phyloP scores from a whole-genome alignment of 2,329 filamentous ascomycete species.

The Hortaea sp. region DNA sequence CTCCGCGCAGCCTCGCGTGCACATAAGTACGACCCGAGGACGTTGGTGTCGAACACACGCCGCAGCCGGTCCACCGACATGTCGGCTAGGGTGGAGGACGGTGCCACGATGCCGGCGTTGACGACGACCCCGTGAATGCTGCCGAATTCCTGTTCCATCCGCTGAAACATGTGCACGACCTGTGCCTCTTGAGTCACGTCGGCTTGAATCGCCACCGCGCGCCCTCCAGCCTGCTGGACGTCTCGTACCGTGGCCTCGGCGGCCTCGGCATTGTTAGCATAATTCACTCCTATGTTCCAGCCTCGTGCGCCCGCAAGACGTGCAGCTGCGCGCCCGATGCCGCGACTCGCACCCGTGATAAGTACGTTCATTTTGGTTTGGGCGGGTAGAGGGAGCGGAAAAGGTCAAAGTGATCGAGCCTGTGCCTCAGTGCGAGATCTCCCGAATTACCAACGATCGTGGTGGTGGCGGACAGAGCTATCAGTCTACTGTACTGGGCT shows the following conservation, averaged over 20 bases:
- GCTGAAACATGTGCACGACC: slow-evolving; percentile 14
- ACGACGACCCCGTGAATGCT: slow-evolving; percentile 16
- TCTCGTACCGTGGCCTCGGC: slow-evolving; percentile 12
- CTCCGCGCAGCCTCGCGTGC: slow-evolving; percentile 18
- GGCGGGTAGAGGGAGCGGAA: too few relatives aligned
- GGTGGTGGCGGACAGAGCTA: too few relatives aligned
- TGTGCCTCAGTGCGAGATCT: too few relatives aligned
- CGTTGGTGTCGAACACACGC: slow-evolving; percentile 17
- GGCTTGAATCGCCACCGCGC: slow-evolving; percentile 9
- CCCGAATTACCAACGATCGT: too few relatives aligned
- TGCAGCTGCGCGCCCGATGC: slow-evolving; percentile 17
- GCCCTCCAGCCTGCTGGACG: slow-evolving; percentile 13
- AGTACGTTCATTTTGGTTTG: slow-evolving; percentile 10
- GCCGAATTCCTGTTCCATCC: slow-evolving; percentile 12
- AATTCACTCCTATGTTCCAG: slow-evolving; percentile 21
- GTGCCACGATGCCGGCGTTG: slow-evolving; percentile 20
- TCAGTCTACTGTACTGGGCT: too few relatives aligned
- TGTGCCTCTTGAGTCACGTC: slow-evolving; percentile 16
- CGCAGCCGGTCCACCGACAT: slow-evolving; percentile 14
- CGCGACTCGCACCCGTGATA: slow-evolving; percentile 16
- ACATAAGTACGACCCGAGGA: slow-evolving; percentile 19
- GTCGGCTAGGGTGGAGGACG: slow-evolving; percentile 13
- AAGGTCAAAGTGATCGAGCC: too few relatives aligned
- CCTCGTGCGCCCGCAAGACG: slow-evolving; percentile 13
- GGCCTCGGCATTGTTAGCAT: slow-evolving; percentile 10